Evolutionary conservation across 2,329 filamentous ascomycete species (phyloP).

Genomic region (Xylaria sp.): DNA sequence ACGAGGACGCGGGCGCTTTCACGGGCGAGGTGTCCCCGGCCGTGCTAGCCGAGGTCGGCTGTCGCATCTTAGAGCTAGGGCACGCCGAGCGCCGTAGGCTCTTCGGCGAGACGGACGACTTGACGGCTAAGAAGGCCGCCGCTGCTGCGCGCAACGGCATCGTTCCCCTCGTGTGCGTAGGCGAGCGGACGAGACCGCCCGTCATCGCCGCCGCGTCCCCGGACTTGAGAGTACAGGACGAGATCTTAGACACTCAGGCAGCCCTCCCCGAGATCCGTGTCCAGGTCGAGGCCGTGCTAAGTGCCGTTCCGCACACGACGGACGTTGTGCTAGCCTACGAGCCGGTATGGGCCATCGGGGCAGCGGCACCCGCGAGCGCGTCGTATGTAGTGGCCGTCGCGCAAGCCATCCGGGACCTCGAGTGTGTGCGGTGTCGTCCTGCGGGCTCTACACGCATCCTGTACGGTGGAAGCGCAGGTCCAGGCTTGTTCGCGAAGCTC

Average conservation of each 20-base stretch:
- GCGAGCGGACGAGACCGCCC: conserved; percentile 67
- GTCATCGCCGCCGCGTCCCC: conserved; percentile 29
- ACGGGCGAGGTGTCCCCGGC: conserved; percentile 82
- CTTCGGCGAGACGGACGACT: conserved; percentile 79
- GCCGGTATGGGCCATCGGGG: conserved; percentile 89
- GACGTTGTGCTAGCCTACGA: conserved; percentile 86
- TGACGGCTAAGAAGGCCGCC: conserved; percentile 74
- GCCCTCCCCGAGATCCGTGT: conserved; percentile 74
- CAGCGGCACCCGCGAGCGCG: conserved; percentile 74
- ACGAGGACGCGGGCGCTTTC: conserved; percentile 76
- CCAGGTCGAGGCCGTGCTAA: conserved; percentile 74
- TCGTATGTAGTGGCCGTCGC: conserved; percentile 80
- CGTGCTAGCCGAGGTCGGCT: conserved; percentile 74
- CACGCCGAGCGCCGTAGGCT: conserved; percentile 81
- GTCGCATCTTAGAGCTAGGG: conserved; percentile 79
- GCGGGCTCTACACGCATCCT: conserved; percentile 73
- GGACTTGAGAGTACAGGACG: conserved; percentile 49
- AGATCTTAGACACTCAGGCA: conserved; percentile 57
- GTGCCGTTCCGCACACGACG: conserved; percentile 67
- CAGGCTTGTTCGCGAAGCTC: conserved; percentile 77
- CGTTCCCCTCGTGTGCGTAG: conserved; percentile 82
- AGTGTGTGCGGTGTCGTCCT: conserved; percentile 61
- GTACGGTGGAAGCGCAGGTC: conserved; percentile 86
- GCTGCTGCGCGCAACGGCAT: conserved; percentile 76
- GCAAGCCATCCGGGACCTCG: conserved; percentile 67